Conservation (phyloP, 371 early-diverging fungal genomes). For the Mucor ambiguus region DNA sequence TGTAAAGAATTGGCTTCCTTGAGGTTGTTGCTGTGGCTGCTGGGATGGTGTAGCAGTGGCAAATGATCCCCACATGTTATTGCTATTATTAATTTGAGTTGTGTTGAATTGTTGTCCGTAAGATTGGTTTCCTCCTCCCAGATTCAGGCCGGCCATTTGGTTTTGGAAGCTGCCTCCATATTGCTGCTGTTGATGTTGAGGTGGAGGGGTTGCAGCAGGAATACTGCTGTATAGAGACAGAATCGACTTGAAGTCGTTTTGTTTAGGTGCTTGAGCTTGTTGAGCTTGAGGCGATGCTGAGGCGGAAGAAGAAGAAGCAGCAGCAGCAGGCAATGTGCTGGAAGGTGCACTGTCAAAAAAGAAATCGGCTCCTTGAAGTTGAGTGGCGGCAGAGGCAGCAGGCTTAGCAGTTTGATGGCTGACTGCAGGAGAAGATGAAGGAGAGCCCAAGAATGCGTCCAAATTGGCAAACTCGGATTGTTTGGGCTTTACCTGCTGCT, state of each 20-base stretch:
- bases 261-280: constrained; percentile 26
- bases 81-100: background rate
- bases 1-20: constrained; percentile 49
- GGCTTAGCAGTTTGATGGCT: constrained; percentile 5
- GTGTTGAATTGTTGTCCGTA: constrained; percentile 13
- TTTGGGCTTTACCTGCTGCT: constrained; percentile 23
- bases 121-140: constrained; percentile 20
- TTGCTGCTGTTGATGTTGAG: constrained; percentile 8
- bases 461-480: constrained; percentile 43
- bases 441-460: constrained; percentile 46
- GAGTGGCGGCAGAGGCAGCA: constrained; percentile 19
- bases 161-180: constrained; percentile 32
- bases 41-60: constrained; percentile 15
- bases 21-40: constrained; percentile 29
- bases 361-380: constrained; percentile 51
- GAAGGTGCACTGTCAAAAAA: constrained; percentile 30
- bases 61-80: constrained; percentile 25
- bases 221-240: constrained; percentile 53
- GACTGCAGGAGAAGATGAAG: constrained; percentile 26
- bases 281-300: constrained; percentile 9
- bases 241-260: constrained; percentile 58
- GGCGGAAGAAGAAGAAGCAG: constrained; percentile 17
- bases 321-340: constrained; percentile 20
- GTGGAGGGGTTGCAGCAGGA: constrained; percentile 23
- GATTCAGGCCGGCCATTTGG: constrained; percentile 40